These are phyloP conservation scores for Babesia divergens DNA, from an alignment of 169 alveolate genomes.

Conservation along the genomic window DNA sequence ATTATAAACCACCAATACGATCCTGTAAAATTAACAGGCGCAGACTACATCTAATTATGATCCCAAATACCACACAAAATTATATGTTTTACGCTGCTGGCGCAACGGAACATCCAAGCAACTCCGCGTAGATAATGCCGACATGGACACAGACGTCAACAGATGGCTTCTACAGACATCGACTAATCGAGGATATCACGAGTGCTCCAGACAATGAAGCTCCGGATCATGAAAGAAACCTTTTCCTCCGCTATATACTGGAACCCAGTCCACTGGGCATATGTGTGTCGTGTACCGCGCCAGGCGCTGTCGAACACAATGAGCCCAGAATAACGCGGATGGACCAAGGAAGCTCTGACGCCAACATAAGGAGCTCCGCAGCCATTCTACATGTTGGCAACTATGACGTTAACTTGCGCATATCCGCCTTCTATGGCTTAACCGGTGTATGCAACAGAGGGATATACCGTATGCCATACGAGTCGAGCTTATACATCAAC, in stretches of 20 bases:
- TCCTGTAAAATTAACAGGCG: too few relatives aligned
- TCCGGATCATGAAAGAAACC: not conserved
- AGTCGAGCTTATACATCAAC: constrained; percentile 22
- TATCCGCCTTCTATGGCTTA: constrained; percentile 22
- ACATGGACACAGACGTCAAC: constrained; percentile 25
- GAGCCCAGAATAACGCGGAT: not conserved
- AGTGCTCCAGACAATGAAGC: not conserved
- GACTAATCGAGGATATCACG: not conserved
- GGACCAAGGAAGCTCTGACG: not conserved
- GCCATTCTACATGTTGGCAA: constrained; percentile 21
- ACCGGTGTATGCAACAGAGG: constrained; percentile 24
- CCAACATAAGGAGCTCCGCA: not conserved
- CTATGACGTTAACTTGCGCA: constrained; percentile 18
- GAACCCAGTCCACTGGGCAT: constrained; percentile 12
- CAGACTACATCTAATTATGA: too few relatives aligned
- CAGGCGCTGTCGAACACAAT: not conserved
- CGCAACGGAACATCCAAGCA: not conserved
- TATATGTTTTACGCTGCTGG: too few relatives aligned
- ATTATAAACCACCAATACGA: too few relatives aligned
- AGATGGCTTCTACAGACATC: constrained; percentile 1
- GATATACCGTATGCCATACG: constrained; percentile 44
- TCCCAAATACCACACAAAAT: too few relatives aligned
- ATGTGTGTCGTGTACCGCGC: constrained; percentile 3
- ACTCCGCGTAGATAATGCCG: constrained; percentile 7
- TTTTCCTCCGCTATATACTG: constrained; percentile 20